Evolutionary conservation across 176 grass and related monocot species (phyloP).

Genomic region (Avena atlantica): DNA sequence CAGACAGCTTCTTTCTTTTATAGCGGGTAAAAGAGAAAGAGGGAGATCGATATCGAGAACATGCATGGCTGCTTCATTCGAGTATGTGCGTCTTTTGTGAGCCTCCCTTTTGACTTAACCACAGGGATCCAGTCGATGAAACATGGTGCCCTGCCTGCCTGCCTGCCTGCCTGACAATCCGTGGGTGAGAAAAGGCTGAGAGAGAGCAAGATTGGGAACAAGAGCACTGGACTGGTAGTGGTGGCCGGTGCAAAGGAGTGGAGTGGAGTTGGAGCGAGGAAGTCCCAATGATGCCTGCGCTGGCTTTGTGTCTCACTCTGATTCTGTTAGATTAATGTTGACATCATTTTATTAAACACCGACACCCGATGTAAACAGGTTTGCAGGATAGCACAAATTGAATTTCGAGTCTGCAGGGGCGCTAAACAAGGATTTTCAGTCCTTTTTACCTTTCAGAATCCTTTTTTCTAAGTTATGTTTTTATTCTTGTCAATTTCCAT

Average conservation of each 20-base stretch:
- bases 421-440: no score
- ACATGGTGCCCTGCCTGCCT: neutral
- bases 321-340: neutral
- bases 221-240: neutral
- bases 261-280: neutral
- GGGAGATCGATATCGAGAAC: neutral
- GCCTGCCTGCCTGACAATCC: neutral
- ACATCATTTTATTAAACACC: no score
- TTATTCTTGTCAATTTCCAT: no score
- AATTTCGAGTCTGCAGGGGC: no score
- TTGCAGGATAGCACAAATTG: no score
- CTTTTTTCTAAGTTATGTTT: no score
- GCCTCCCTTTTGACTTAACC: constrained; percentile 25
- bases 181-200: neutral
- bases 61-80: neutral
- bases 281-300: neutral
- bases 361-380: no score
- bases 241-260: constrained; percentile 18
- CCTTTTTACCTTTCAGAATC: no score
- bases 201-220: constrained; percentile 3
- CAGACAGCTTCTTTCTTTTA: neutral
- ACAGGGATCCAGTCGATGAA: neutral
- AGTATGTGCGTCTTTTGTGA: neutral
- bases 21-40: neutral
- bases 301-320: neutral